phyloP scores from a whole-genome alignment of 2,329 filamentous ascomycete species.

The Alternaria sp. region DNA sequence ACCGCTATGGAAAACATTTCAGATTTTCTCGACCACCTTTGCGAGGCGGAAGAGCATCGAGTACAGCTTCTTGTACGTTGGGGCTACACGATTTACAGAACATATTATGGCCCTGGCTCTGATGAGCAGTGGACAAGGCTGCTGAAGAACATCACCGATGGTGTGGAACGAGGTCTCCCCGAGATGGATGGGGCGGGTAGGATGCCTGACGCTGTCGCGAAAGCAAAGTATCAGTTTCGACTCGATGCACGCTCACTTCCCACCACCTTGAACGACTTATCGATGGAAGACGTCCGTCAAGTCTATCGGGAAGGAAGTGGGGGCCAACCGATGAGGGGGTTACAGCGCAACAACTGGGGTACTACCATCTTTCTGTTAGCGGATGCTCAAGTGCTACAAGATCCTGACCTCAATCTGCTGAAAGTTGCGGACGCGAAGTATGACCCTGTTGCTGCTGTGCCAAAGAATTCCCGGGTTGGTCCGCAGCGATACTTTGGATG shows the following conservation, averaged over 20 bases:
- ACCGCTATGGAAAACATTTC: background rate
- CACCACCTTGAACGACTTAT: background rate
- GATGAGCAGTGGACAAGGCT: background rate
- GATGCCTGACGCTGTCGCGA: background rate
- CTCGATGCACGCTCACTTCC: background rate
- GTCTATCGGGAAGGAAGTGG: background rate
- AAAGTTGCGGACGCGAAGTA: background rate
- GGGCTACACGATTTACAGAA: background rate
- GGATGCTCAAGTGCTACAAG: background rate
- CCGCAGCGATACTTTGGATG: background rate
- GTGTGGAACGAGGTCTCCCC: background rate
- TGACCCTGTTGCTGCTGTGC: background rate
- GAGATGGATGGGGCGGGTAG: background rate
- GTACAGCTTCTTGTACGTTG: background rate
- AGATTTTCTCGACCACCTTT: background rate
- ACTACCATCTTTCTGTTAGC: background rate
- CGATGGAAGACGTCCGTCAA: background rate
- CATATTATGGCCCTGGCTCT: background rate
- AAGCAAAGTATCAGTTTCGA: background rate
- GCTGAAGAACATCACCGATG: background rate
- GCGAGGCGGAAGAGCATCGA: too few relatives aligned
- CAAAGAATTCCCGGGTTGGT: background rate
- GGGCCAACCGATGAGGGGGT: background rate
- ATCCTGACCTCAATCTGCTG: background rate
- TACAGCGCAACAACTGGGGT: background rate